Conservation (phyloP, 768 basidiomycete species). For the Hericium erinaceus region DNA sequence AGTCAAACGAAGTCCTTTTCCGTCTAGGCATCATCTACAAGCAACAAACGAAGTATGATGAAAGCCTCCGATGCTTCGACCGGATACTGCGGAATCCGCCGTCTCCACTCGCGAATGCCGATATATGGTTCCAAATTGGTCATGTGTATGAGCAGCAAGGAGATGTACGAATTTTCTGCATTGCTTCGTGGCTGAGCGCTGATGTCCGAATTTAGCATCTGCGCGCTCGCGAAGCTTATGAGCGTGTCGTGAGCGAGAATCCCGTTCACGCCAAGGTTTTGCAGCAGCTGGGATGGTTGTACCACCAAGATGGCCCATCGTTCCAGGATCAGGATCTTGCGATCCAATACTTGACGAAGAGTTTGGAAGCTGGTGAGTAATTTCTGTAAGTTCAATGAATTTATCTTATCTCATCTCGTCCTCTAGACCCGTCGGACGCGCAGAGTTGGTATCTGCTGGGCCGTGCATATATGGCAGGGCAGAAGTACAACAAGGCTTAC, state of each 20-base stretch:
- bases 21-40: slow-evolving; percentile 99
- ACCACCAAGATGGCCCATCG: slow-evolving; percentile 88
- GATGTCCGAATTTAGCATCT: slow-evolving; percentile 47
- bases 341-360: slow-evolving; percentile 89
- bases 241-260: slow-evolving; percentile 88
- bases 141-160: slow-evolving; percentile 97
- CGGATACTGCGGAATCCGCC: slow-evolving; percentile 95
- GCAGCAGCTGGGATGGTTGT: slow-evolving; percentile 96
- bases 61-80: slow-evolving; percentile 87
- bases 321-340: slow-evolving; percentile 96
- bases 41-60: slow-evolving; percentile 90
- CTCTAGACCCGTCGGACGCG: slow-evolving; percentile 83
- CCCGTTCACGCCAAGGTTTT: slow-evolving; percentile 94
- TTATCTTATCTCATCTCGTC: slow-evolving; percentile 1
- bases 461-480: slow-evolving; percentile 96
- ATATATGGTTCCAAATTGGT: slow-evolving; percentile 99
- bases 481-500: slow-evolving; percentile 99
- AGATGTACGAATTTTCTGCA: slow-evolving; percentile 50
- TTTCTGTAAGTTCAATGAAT: not conserved
- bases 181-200: slow-evolving; percentile 7
- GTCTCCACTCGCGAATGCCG: slow-evolving; percentile 88
- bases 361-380: slow-evolving; percentile 81
- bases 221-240: slow-evolving; percentile 90
- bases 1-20: slow-evolving; percentile 97
- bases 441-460: slow-evolving; percentile 99